Evolutionary conservation across 2,329 filamentous ascomycete species (phyloP).

Genomic region (Dactylellina haptotyla): DNA sequence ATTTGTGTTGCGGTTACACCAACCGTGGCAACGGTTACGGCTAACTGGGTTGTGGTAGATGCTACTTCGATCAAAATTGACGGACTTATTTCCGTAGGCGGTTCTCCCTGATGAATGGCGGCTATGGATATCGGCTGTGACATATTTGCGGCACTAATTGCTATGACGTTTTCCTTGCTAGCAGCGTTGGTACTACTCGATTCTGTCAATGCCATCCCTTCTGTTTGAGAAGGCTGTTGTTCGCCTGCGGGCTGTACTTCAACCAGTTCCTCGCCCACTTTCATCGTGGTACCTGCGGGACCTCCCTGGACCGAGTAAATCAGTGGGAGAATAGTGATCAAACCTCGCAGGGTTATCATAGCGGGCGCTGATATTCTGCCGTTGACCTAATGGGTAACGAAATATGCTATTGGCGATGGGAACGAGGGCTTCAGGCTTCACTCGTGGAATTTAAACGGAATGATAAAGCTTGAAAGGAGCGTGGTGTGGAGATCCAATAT

Average conservation of each 20-base stretch:
- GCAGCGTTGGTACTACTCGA: neutral
- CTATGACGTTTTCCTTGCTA: too few relatives aligned
- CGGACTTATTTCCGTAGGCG: neutral
- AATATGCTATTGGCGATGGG: conserved; percentile 6
- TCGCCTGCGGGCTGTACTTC: neutral
- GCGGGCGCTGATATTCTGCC: neutral
- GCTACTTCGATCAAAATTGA: conserved; percentile 13
- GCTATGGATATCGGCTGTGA: neutral
- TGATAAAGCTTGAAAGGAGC: conserved; percentile 1
- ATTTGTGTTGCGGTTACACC: conserved; percentile 38
- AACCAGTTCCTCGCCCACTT: neutral
- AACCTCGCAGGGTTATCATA: conserved; percentile 23
- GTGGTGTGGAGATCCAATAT: conserved; percentile 12
- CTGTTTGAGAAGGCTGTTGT: neutral
- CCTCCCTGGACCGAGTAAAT: conserved; percentile 11
- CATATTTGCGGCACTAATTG: neutral
- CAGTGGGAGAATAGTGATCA: conserved; percentile 16
- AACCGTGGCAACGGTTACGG: conserved; percentile 29
- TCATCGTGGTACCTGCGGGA: conserved; percentile 5
- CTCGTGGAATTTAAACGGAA: conserved; percentile 24
- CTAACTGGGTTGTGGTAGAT: conserved; percentile 32
- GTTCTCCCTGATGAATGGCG: neutral
- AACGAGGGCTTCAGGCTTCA: neutral
- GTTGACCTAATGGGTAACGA: neutral
- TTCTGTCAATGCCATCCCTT: neutral